Evolutionary conservation across 2,329 filamentous ascomycete species (phyloP).

Genomic region (Penicillium sp.): DNA sequence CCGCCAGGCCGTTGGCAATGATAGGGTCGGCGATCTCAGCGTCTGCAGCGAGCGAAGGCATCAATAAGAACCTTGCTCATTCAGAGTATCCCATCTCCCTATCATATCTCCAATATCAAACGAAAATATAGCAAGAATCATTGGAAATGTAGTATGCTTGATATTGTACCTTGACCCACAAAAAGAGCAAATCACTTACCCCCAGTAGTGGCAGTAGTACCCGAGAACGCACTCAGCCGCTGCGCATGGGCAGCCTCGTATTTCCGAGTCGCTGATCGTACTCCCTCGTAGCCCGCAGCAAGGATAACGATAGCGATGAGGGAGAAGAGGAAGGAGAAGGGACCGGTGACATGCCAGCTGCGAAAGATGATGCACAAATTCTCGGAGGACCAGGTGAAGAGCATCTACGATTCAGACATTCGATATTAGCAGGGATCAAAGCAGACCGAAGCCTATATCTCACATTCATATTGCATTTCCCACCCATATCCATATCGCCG

Average conservation of each 20-base stretch:
- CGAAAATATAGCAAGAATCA: neutral
- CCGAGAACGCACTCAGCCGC: constrained; percentile 51
- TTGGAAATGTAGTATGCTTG: neutral
- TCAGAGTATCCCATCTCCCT: constrained; percentile 18
- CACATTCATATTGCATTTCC: constrained; percentile 89
- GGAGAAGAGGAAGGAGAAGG: constrained; percentile 73
- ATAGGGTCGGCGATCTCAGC: constrained; percentile 36
- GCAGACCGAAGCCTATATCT: constrained; percentile 31
- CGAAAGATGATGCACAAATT: constrained; percentile 96
- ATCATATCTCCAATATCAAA: constrained; percentile 1
- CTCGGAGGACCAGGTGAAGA: constrained; percentile 92
- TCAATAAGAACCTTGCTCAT: constrained; percentile 30
- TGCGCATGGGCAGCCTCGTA: constrained; percentile 65
- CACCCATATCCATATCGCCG: constrained; percentile 58
- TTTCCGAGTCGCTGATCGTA: constrained; percentile 72
- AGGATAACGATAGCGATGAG: constrained; percentile 79
- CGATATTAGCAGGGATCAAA: constrained; percentile 1
- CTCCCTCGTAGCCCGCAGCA: constrained; percentile 87
- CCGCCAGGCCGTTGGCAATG: constrained; percentile 26
- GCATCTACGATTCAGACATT: constrained; percentile 64
- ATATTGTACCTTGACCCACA: neutral
- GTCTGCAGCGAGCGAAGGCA: constrained; percentile 33
- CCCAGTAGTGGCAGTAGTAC: constrained; percentile 23
- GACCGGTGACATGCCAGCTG: constrained; percentile 80
- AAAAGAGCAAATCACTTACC: constrained; percentile 33